Evolutionary conservation across 1,284 basidiomycete genomes (phyloP).

Genomic region (Anthracocystis setariae): DNA sequence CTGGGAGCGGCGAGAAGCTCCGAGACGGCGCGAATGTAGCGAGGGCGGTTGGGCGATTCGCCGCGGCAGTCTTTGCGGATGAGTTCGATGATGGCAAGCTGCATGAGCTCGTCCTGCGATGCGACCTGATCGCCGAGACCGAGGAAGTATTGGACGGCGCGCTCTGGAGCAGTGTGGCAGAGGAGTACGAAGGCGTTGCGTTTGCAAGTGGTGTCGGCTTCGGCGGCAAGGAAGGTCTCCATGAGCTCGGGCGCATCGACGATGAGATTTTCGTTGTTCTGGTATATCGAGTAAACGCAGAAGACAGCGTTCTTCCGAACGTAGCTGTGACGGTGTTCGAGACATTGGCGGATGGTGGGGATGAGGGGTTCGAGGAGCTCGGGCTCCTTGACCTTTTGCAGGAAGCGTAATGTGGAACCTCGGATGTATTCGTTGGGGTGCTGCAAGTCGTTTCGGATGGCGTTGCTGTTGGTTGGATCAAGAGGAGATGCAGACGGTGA

Average conservation of each 20-base stretch:
- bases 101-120: conserved; percentile 89
- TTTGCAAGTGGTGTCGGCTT: conserved; percentile 90
- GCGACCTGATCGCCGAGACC: conserved; percentile 85
- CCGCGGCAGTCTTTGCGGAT: conserved; percentile 89
- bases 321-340: conserved; percentile 97
- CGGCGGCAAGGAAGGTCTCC: conserved; percentile 93
- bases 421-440: conserved; percentile 99
- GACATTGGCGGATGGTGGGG: conserved; percentile 89
- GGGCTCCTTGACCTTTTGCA: conserved; percentile 93
- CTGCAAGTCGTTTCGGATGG: conserved; percentile 98
- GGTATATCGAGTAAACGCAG: conserved; percentile 92
- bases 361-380: conserved; percentile 96
- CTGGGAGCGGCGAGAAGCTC: conserved; percentile 91
- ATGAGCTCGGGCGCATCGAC: conserved; percentile 97
- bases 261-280: conserved; percentile 82
- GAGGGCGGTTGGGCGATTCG: conserved; percentile 73
- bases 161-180: conserved; percentile 84
- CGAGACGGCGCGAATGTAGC: conserved; percentile 93
- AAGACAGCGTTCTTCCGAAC: conserved; percentile 99
- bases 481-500: not conserved
- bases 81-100: conserved; percentile 95
- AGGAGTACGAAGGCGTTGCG: conserved; percentile 97
- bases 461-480: conserved; percentile 77
- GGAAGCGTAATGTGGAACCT: conserved; percentile 92
- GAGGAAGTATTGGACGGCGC: conserved; percentile 90